Percentiles rank a stretch among this genome's conserved stretches.
These are phyloP conservation scores for Xerocomus spinulosus DNA, from an alignment of 768 basidiomycete species.

Conservation along the genomic window DNA sequence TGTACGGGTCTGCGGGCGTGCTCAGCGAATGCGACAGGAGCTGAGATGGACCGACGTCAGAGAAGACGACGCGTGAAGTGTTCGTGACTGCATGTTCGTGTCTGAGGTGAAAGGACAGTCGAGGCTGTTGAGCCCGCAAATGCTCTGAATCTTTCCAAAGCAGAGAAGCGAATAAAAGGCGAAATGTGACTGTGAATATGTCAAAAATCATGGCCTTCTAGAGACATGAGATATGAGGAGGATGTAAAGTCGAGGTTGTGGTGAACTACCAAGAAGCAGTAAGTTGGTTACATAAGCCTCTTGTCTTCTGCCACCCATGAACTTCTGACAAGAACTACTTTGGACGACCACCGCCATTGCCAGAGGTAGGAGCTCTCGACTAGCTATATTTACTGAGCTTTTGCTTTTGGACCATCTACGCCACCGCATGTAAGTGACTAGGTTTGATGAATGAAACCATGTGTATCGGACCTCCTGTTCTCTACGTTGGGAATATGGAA, in stretches of 20 bases:
- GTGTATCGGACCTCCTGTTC: too few relatives aligned
- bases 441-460: too few relatives aligned
- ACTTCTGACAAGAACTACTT: not conserved
- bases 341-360: not conserved
- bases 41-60: conserved; percentile 41
- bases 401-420: not conserved
- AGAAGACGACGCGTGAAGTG: conserved; percentile 53
- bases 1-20: conserved; percentile 24
- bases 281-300: conserved; percentile 12
- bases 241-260: not conserved
- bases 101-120: conserved; percentile 57
- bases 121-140: conserved; percentile 29
- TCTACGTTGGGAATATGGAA: too few relatives aligned
- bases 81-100: conserved; percentile 59
- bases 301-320: not conserved
- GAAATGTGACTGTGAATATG: conserved; percentile 39
- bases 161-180: conserved; percentile 38
- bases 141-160: conserved; percentile 31
- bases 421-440: not conserved
- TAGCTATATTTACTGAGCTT: not conserved
- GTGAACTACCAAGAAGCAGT: not conserved
- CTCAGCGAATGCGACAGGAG: conserved; percentile 24
- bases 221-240: not conserved
- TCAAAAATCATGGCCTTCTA: conserved; percentile 16
- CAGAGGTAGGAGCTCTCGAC: not conserved